Base-by-base conservation (phyloP, 371 early-diverging fungal genomes). In the Apophysomyces trapeziformis region DNA sequence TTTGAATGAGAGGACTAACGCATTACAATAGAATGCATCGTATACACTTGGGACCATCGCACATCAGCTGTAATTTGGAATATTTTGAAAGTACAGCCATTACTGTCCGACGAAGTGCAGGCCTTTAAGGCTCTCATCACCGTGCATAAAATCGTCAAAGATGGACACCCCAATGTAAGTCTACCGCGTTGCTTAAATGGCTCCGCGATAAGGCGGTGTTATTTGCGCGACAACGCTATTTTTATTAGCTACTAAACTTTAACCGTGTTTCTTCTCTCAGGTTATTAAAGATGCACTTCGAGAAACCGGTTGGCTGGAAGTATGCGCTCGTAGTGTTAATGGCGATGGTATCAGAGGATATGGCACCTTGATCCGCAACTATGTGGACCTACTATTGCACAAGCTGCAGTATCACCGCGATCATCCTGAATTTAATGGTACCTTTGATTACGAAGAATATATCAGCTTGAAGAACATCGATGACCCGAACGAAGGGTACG, bases 401-500 rank as follows among this genome's bases (percentile, higher is more conserved):
- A 99, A 99, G 78, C 89, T 99, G 63, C 89, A 95, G 64, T 98
- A 91, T 77, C 99, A 99, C 71, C 78, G 89, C 36, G 77, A 88
- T 16, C 96, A 97, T 75, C 95, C 96, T 7, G 96, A 96, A 65
- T 99, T 98, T 72, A 94, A 89, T 62, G 98, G 95, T 32, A 90
- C 86, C 61, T 98, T 99, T 80, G 96, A 97, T 71, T 99, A 97
- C 76, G 93, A 98, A 67, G 99, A 99, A 71, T 99, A 97, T 64
- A 89, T 95, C 37, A 91, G 94, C 41, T 80, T 97, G 63, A 93
- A 92, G 74, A 93, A 94, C 47, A 93, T 95, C 60, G 94, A 96
- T 70, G 97, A 98, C 81, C 97, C 97, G 11, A 96, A 99, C 76
- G 98, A 97, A 87, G 98, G 99, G 88, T 96, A 87, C 56, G 35